Evolutionary conservation across 1,284 basidiomycete species (phyloP).

Genomic region (Waitea zeae): DNA sequence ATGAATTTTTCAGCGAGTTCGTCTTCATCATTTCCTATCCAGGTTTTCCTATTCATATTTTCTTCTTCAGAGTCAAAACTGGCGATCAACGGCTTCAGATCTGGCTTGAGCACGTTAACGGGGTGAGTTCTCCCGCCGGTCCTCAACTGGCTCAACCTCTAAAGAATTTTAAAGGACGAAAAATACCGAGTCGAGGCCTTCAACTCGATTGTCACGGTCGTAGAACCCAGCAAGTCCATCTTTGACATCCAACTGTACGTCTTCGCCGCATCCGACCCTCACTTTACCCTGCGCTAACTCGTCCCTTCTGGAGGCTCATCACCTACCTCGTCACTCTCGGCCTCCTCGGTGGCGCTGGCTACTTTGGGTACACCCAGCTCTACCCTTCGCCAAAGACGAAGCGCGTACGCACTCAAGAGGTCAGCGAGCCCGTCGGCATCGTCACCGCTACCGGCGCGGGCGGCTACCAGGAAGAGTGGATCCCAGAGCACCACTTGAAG

Average conservation of each 20-base stretch:
- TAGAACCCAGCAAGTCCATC: conserved; percentile 65
- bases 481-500: conserved; percentile 73
- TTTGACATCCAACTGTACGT: conserved; percentile 72
- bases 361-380: conserved; percentile 53
- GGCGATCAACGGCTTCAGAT: conserved; percentile 66
- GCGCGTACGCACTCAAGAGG: conserved; percentile 16
- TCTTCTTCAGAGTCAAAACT: too few species aligned
- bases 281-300: not conserved
- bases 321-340: conserved; percentile 63
- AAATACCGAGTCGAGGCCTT: conserved; percentile 53
- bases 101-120: conserved; percentile 58
- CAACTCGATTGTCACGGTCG: conserved; percentile 67
- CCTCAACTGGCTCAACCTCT: conserved; percentile 3
- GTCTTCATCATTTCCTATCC: conserved; percentile 13
- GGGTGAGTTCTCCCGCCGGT: conserved; percentile 25
- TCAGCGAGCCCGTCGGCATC: conserved; percentile 40
- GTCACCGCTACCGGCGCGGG: conserved; percentile 54
- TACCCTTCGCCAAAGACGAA: conserved; percentile 42
- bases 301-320: conserved; percentile 29
- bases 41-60: conserved; percentile 2
- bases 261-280: not conserved
- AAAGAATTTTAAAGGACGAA: conserved; percentile 20
- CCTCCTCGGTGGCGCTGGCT: conserved; percentile 46
- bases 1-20: conserved; percentile 72
- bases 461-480: conserved; percentile 85